Percentiles rank a stretch among this genome's conserved stretches.
These are phyloP conservation scores for Cryphonectria parasitica DNA, from an alignment of 2,329 filamentous ascomycete genomes.

Conservation along the genomic window DNA sequence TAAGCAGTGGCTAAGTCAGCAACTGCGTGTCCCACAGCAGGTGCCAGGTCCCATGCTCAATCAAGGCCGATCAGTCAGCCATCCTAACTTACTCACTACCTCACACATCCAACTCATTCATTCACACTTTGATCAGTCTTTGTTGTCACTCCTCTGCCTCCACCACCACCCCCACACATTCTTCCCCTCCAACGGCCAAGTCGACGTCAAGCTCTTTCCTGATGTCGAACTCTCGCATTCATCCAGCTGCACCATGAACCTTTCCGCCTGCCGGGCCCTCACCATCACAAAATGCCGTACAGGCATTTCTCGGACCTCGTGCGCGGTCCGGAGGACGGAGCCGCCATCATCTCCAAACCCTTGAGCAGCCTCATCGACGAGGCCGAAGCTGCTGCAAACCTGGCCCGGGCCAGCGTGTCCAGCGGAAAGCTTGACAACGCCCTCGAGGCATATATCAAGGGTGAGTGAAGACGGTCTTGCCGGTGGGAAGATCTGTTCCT, in stretches of 20 bases:
- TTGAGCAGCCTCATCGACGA: constrained; percentile 57
- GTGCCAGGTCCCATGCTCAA: background rate
- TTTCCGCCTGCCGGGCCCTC: constrained; percentile 4
- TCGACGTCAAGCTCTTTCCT: background rate
- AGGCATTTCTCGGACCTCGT: constrained; percentile 15
- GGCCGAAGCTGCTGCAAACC: constrained; percentile 57
- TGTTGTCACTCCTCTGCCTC: background rate
- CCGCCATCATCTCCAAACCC: constrained; percentile 51
- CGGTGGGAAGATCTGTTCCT: background rate
- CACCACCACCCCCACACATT: background rate
- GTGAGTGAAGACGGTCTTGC: constrained; percentile 37
- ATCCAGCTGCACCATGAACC: constrained; percentile 9
- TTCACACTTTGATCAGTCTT: background rate
- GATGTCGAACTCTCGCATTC: background rate
- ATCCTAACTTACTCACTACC: background rate
- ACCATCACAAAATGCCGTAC: constrained; percentile 13
- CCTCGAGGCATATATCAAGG: constrained; percentile 79
- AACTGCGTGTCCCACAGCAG: background rate
- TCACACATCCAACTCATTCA: background rate
- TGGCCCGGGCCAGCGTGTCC: constrained; percentile 64
- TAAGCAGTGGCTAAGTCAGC: background rate
- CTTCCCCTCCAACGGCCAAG: background rate
- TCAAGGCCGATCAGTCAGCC: background rate
- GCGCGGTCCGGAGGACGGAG: constrained; percentile 16
- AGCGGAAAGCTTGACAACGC: constrained; percentile 73